Percentiles rank a stretch among this genome's conserved stretches.
phyloP scores from a whole-genome alignment of 2,329 filamentous ascomycete genomes.

The Ascochyta fabae region DNA sequence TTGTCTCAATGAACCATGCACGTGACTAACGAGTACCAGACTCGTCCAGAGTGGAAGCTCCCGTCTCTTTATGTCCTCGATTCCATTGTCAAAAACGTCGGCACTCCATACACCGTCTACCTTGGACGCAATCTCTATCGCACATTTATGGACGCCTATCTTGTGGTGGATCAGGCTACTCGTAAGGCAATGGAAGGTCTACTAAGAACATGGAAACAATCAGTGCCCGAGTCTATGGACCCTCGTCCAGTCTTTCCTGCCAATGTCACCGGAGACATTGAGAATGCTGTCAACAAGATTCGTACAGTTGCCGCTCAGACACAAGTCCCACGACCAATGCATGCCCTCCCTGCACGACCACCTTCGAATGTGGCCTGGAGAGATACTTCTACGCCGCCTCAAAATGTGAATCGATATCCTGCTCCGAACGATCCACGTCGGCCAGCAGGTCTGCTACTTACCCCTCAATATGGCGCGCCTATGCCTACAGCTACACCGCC shows the following conservation, averaged over 20 bases:
- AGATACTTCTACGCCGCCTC: conserved; percentile 76
- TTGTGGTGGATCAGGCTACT: conserved; percentile 80
- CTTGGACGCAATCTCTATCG: conserved; percentile 89
- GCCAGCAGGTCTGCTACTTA: conserved; percentile 33
- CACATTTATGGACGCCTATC: conserved; percentile 97
- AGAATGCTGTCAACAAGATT: conserved; percentile 90
- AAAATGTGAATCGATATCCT: conserved; percentile 41
- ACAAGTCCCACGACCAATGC: conserved; percentile 55
- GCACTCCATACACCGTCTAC: conserved; percentile 95
- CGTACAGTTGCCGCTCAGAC: conserved; percentile 67
- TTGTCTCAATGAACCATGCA: background rate
- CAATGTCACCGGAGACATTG: conserved; percentile 87
- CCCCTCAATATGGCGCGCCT: conserved; percentile 36
- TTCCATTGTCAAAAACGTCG: conserved; percentile 98
- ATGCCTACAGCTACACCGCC: conserved; percentile 32
- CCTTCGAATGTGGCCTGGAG: conserved; percentile 66
- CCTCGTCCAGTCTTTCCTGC: conserved; percentile 88
- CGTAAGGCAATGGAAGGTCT: conserved; percentile 95
- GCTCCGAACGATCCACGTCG: conserved; percentile 44
- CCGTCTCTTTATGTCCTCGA: conserved; percentile 97
- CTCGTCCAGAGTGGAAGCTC: conserved; percentile 84
- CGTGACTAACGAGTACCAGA: conserved; percentile 62
- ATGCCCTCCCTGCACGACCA: conserved; percentile 47
- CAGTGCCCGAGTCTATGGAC: conserved; percentile 91
- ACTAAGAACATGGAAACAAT: conserved; percentile 97